A percentile compares a stretch with the other conserved stretches of the same genome.
These are phyloP conservation scores for Paratinospora sagittata DNA, from an alignment of 164 flowering plant species.

Conservation along the genomic window DNA sequence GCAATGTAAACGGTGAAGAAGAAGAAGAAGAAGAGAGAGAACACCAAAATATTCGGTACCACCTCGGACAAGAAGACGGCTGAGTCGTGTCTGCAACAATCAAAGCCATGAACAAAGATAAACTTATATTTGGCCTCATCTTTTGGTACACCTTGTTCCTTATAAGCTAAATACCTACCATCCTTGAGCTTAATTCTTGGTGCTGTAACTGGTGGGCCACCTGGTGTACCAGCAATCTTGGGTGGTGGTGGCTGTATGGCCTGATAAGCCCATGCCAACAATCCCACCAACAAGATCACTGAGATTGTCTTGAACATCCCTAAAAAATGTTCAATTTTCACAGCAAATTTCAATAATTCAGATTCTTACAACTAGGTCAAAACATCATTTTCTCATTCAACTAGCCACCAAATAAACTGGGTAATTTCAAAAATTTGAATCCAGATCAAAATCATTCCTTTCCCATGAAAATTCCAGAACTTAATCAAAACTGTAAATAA, in stretches of 20 bases:
- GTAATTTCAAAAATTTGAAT: not conserved
- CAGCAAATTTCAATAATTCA: not conserved
- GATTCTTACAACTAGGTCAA: not conserved
- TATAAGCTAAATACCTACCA: constrained; percentile 75
- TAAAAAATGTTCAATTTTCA: not conserved
- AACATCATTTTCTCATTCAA: not conserved
- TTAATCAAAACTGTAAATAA: not conserved
- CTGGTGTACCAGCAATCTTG: constrained; percentile 50
- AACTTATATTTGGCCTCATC: constrained; percentile 52
- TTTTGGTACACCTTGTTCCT: constrained; percentile 59
- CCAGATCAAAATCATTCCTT: constrained; percentile 2
- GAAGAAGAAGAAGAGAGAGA: not conserved
- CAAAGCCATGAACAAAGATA: constrained; percentile 52
- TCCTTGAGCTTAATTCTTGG: constrained; percentile 63
- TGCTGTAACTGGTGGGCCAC: constrained; percentile 60
- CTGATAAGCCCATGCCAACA: constrained; percentile 49
- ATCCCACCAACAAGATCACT: constrained; percentile 31
- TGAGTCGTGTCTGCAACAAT: constrained; percentile 38
- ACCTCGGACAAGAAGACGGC: constrained; percentile 39
- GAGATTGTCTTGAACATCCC: constrained; percentile 22
- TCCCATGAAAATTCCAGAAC: not conserved
- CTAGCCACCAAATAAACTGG: not conserved
- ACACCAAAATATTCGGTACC: constrained; percentile 2
- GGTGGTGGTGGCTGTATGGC: constrained; percentile 56
- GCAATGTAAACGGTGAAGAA: not conserved